phyloP scores from a whole-genome alignment of 2,329 filamentous ascomycete species.

The Aspergillus phoenicis region DNA sequence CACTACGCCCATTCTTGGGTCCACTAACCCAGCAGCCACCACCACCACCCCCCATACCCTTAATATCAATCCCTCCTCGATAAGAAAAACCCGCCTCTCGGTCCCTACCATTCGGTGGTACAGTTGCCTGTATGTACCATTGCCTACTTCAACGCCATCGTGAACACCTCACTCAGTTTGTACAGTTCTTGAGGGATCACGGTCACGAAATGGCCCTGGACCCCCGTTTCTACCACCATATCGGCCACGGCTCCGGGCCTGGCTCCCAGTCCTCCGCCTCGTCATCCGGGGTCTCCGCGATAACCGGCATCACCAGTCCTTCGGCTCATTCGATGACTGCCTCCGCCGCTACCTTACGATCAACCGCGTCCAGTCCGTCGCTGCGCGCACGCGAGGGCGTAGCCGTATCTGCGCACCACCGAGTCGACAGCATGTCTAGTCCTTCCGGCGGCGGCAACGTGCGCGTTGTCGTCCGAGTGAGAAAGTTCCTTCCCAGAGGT shows the following conservation, averaged over 20 bases:
- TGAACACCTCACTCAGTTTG: slow-evolving; percentile 42
- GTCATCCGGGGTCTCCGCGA: slow-evolving; percentile 35
- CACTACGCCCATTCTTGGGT: slow-evolving; percentile 1
- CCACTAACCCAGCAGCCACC: slow-evolving; percentile 8
- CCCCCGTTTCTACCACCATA: slow-evolving; percentile 42
- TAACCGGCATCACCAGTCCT: slow-evolving; percentile 40
- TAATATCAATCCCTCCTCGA: not conserved
- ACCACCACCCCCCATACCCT: slow-evolving; percentile 5
- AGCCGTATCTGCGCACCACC: slow-evolving; percentile 52
- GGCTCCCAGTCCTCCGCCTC: slow-evolving; percentile 40
- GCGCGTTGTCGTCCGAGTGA: slow-evolving; percentile 76
- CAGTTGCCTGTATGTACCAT: slow-evolving; percentile 45
- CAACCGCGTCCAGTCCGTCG: slow-evolving; percentile 77
- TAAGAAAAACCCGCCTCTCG: slow-evolving; percentile 2
- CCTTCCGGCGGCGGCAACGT: slow-evolving; percentile 75
- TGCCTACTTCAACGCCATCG: slow-evolving; percentile 41
- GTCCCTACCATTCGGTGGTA: slow-evolving; percentile 22
- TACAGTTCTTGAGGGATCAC: slow-evolving; percentile 42
- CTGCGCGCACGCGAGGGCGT: slow-evolving; percentile 71
- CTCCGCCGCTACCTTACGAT: slow-evolving; percentile 46
- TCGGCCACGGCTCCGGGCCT: slow-evolving; percentile 32
- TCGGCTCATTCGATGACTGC: slow-evolving; percentile 41
- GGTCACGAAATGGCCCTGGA: slow-evolving; percentile 46
- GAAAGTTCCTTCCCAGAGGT: slow-evolving; percentile 80
- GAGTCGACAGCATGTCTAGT: slow-evolving; percentile 47